Evolutionary conservation across 805 yeast genomes (phyloP).

Genomic region (Pichia cephalocereana): DNA sequence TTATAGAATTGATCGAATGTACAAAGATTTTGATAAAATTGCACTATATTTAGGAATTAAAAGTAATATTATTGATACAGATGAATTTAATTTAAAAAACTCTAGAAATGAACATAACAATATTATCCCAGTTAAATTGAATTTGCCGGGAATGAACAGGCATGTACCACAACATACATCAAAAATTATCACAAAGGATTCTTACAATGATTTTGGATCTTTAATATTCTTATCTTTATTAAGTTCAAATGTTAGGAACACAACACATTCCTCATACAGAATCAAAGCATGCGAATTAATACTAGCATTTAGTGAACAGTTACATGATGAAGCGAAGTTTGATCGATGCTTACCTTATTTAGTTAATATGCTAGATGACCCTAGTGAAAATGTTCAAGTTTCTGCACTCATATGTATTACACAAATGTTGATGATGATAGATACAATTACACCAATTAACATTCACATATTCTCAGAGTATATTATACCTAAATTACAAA

Average conservation of each 20-base stretch:
- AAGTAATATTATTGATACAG: constrained; percentile 13
- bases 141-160: constrained; percentile 43
- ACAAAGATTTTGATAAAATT: constrained; percentile 46
- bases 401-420: constrained; percentile 58
- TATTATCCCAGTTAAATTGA: constrained; percentile 33
- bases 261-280: constrained; percentile 50
- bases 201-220: constrained; percentile 35
- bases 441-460: constrained; percentile 63
- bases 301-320: constrained; percentile 62
- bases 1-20: constrained; percentile 49
- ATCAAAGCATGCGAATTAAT: constrained; percentile 69
- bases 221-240: constrained; percentile 50
- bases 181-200: constrained; percentile 14
- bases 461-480: constrained; percentile 74
- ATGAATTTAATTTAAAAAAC: constrained; percentile 6
- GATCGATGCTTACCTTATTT: constrained; percentile 82
- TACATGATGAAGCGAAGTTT: constrained; percentile 74
- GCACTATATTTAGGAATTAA: constrained; percentile 32
- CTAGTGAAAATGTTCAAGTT: constrained; percentile 54
- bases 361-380: constrained; percentile 62
- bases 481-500: constrained; percentile 57
- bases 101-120: constrained; percentile 8
- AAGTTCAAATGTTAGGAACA: constrained; percentile 51
- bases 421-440: constrained; percentile 56
- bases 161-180: constrained; percentile 35